Evolutionary conservation across 2,329 filamentous ascomycete genomes (phyloP).

Genomic region (Ophiocordyceps unilateralis): DNA sequence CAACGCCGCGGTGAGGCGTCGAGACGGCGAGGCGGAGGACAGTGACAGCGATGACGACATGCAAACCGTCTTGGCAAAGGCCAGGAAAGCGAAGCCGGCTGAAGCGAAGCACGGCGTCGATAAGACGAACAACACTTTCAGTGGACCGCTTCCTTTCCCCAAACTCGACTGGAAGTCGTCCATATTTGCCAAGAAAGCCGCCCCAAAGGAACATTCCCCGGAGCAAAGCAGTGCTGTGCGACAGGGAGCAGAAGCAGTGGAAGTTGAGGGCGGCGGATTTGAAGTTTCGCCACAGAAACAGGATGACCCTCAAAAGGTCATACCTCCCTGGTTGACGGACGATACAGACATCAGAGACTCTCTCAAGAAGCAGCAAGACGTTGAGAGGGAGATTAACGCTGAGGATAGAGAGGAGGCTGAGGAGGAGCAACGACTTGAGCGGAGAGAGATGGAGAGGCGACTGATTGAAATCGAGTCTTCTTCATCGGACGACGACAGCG

Average conservation of each 20-base stretch:
- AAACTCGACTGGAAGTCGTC: constrained; percentile 56
- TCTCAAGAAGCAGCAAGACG: constrained; percentile 38
- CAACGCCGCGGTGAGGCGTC: constrained; percentile 36
- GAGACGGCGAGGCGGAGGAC: constrained; percentile 13
- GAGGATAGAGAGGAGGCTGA: constrained; percentile 40
- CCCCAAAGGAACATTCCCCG: constrained; percentile 7
- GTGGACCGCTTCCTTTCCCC: constrained; percentile 79
- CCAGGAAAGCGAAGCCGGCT: constrained; percentile 39
- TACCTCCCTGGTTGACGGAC: constrained; percentile 61
- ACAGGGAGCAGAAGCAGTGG: constrained; percentile 17
- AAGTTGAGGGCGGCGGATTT: constrained; percentile 47
- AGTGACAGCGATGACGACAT: constrained; percentile 73
- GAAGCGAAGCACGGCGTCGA: constrained; percentile 21
- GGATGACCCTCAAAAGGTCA: constrained; percentile 30
- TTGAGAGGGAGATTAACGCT: constrained; percentile 43
- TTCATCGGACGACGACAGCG: constrained; percentile 33
- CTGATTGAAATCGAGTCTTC: constrained; percentile 48
- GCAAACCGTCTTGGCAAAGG: constrained; percentile 55
- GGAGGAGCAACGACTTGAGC: constrained; percentile 34
- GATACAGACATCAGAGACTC: constrained; percentile 48
- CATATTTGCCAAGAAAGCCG: constrained; percentile 29
- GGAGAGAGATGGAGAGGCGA: constrained; percentile 24
- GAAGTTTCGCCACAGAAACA: constrained; percentile 29
- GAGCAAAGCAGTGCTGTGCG: constrained; percentile 10
- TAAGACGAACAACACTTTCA: constrained; percentile 46